A percentile compares a stretch with the other conserved stretches of the same genome.
Evolutionary conservation across 2,329 filamentous ascomycete genomes (phyloP).

Genomic region (Microascus cirrosus): DNA sequence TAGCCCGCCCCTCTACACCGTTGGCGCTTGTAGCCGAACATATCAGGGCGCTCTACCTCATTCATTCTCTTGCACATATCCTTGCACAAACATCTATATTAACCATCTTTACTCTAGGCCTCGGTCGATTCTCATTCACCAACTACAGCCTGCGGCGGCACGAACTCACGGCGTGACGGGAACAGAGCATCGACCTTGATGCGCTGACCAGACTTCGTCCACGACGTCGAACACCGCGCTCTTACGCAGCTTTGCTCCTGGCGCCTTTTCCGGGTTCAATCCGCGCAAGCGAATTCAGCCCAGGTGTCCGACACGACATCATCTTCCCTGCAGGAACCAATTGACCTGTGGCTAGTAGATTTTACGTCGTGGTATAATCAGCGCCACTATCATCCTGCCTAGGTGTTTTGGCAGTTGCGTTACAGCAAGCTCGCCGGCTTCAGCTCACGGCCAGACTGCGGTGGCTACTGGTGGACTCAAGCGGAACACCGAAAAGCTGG

Average conservation of each 20-base stretch:
- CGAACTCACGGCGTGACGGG: no score
- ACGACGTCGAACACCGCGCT: neutral
- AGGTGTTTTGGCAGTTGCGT: neutral
- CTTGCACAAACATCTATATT: neutral
- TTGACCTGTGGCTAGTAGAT: neutral
- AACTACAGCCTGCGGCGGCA: neutral
- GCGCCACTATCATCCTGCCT: neutral
- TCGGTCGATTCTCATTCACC: neutral
- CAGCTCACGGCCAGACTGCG: neutral
- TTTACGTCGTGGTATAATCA: neutral
- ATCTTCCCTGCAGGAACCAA: neutral
- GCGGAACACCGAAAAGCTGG: slow-evolving; percentile 74
- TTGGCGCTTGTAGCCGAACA: neutral
- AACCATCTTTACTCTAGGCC: neutral
- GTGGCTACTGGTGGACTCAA: neutral
- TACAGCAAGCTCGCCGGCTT: neutral
- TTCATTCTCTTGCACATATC: neutral
- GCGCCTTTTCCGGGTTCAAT: neutral
- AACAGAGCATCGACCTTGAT: neutral
- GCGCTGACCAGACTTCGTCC: neutral
- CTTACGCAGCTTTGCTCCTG: neutral
- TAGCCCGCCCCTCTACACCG: neutral
- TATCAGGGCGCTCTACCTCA: neutral
- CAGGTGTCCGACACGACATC: neutral
- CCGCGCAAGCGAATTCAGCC: neutral